Evolutionary conservation across 768 basidiomycete genomes (phyloP).

Genomic region (Tulasnella sp.): DNA sequence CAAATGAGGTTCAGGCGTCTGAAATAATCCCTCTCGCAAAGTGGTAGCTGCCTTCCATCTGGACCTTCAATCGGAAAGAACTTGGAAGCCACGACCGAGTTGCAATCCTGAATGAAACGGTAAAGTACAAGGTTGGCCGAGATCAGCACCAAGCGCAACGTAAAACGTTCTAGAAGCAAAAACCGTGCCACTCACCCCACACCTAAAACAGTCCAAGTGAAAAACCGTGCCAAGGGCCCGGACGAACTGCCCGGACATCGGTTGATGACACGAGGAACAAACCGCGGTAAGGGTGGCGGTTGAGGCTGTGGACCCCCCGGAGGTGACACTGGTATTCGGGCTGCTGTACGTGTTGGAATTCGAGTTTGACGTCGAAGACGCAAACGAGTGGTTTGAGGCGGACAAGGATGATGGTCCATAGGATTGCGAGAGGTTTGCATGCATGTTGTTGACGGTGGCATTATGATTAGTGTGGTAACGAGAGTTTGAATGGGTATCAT

Average conservation of each 20-base stretch:
- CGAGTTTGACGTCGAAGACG: neutral
- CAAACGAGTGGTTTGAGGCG: neutral
- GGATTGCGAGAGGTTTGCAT: neutral
- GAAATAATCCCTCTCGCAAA: constrained; percentile 99
- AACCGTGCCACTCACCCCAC: constrained; percentile 50
- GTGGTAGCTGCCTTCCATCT: constrained; percentile 76
- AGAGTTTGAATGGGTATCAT: constrained; percentile 11
- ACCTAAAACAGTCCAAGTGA: constrained; percentile 97
- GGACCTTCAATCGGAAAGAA: constrained; percentile 96
- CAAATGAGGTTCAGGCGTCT: constrained; percentile 91
- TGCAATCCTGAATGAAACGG: constrained; percentile 61
- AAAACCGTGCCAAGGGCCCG: constrained; percentile 87
- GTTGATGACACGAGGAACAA: constrained; percentile 14
- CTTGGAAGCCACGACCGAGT: constrained; percentile 90
- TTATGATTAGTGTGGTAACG: constrained; percentile 1
- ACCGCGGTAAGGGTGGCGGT: neutral
- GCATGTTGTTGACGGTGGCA: neutral
- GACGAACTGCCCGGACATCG: constrained; percentile 88
- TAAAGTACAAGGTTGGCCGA: constrained; percentile 17
- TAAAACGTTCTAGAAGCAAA: neutral
- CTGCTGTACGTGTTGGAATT: constrained; percentile 9
- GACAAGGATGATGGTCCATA: neutral
- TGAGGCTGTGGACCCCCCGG: neutral
- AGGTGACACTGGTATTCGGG: neutral
- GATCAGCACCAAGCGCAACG: constrained; percentile 13